Evolutionary conservation across 257 asterid genomes (phyloP).

Genomic region (Sherardia arvensis): DNA sequence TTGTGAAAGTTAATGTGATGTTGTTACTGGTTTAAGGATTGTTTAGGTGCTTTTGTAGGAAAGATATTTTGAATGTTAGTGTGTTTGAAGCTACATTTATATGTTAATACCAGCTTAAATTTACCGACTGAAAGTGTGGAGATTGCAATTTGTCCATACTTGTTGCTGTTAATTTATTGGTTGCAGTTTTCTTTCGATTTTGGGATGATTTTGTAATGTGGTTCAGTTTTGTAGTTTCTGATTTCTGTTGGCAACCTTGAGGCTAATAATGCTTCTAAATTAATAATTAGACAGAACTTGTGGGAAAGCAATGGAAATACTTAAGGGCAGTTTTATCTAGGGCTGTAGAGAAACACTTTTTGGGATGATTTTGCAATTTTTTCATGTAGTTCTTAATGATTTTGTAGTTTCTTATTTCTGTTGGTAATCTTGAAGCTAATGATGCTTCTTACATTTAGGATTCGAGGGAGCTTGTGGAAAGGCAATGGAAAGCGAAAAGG

Average conservation of each 20-base stretch:
- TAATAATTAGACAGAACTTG: not conserved
- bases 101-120: no score
- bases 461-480: not conserved
- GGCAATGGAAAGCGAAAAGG: slow-evolving; percentile 30
- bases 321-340: not conserved
- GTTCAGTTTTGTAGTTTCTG: not conserved
- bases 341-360: not conserved
- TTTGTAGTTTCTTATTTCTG: not conserved
- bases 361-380: not conserved
- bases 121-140: no score
- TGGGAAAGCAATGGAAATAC: slow-evolving; percentile 9
- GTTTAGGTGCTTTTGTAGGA: no score
- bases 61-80: no score
- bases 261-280: not conserved
- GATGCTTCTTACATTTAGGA: not conserved
- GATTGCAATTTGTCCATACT: no score
- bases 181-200: not conserved
- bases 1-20: no score
- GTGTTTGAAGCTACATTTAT: not conserved
- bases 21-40: no score
- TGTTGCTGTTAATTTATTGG: no score
- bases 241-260: not conserved
- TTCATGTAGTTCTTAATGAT: not conserved
- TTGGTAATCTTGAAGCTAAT: not conserved
- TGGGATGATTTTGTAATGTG: not conserved